Evolutionary conservation across 495 filamentous ascomycete species (phyloP), one percentile per base, ranked within the genome.

Genomic region (Staphylotrichum longicolle): DNA sequence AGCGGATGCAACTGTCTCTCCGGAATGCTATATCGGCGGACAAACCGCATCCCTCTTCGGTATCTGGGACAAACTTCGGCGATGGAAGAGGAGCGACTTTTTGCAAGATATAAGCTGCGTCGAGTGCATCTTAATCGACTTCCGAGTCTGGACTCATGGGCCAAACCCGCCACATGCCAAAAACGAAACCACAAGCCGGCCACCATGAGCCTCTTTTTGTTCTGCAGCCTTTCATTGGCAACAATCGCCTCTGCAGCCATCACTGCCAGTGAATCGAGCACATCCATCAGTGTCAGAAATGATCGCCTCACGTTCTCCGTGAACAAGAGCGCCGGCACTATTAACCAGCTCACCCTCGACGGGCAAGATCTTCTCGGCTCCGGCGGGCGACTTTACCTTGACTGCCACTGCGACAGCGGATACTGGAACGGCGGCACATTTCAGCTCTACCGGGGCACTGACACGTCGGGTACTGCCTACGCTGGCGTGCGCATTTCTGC

Each of bases 391-490:
- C 51, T 54, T 6, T 54, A 54, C 35, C 51, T 54, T 6, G 51
- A 54, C 8, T 54, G 51, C 5, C 51, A 54, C 35, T 54, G 51
- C 51, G 51, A 54, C 51, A 54, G 51, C 15, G 51, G 51, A 8
- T 54, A 40, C 35, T 54, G 51, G 51, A 30, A 54, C 15, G 51
- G 51, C 0, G 51, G 51, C 51, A 27, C 37, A 2, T 54, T 54
- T 14, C 35, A 54, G 51, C 51, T 54, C 51, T 54, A 54, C 7
- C 35, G 20, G 1, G 51, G 51, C 0, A 30, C 15, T 6, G 51
- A 54, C 35, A 12, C 11, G 35, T 40, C 51, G 5, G 35, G 51
- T 3, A 41, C 35, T 0, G 35, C 35, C 15, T 41, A 54, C 7
- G 51, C 51, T 2, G 51, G 51, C 2, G 51, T 54, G 7, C 51